Conservation (phyloP, 225 moss, liverwort and hornwort species). For the Neckera pumila region DNA sequence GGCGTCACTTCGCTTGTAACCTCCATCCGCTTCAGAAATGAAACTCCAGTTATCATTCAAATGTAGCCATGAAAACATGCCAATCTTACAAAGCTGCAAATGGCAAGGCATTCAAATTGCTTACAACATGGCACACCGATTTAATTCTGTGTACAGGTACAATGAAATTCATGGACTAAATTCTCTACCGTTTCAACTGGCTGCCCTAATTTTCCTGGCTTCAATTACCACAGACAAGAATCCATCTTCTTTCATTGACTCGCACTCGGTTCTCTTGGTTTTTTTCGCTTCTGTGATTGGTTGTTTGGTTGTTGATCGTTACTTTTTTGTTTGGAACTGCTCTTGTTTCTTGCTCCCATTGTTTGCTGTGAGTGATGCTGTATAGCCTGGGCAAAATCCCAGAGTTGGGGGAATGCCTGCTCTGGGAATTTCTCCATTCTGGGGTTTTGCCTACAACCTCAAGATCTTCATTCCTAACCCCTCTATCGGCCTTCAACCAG, state of each 20-base stretch:
- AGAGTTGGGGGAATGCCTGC: background rate
- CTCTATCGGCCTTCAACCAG: background rate
- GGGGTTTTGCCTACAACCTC: background rate
- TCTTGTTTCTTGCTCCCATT: background rate
- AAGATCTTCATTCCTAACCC: background rate
- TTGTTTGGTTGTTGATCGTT: background rate
- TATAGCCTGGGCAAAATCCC: background rate
- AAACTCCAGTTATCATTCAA: no score
- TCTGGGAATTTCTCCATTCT: background rate
- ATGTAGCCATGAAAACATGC: no score
- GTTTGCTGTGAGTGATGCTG: background rate
- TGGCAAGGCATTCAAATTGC: no score
- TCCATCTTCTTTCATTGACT: background rate
- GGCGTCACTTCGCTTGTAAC: no score
- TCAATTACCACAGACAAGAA: background rate
- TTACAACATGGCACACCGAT: no score
- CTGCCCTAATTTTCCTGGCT: background rate
- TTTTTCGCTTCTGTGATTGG: background rate
- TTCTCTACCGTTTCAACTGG: background rate
- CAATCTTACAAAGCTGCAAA: no score
- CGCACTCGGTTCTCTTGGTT: background rate
- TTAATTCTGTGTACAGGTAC: background rate
- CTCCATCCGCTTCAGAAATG: no score
- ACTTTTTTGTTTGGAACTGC: background rate
- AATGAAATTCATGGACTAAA: background rate